These are phyloP conservation scores for Mycena pura DNA, from an alignment of 768 basidiomycete species.

Conservation along the genomic window DNA sequence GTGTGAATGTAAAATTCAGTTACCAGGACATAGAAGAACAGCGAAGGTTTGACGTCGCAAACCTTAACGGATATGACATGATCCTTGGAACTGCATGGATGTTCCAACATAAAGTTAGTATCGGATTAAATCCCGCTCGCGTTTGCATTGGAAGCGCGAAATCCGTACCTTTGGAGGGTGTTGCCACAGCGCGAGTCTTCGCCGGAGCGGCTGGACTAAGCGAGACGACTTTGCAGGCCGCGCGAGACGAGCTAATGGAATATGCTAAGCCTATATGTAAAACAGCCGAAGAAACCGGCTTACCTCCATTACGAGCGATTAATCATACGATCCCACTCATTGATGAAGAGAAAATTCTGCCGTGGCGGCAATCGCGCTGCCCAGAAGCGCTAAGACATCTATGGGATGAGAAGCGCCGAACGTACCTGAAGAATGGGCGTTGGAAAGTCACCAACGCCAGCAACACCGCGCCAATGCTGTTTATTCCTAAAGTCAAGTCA, in stretches of 20 bases:
- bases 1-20: conserved; percentile 28
- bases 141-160: conserved; percentile 12
- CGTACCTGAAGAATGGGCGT: neutral
- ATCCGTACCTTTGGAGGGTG: conserved; percentile 15
- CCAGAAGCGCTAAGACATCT: conserved; percentile 19
- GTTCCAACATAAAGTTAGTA: conserved; percentile 28
- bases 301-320: conserved; percentile 34
- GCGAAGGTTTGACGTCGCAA: conserved; percentile 34
- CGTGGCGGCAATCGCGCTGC: conserved; percentile 32
- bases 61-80: conserved; percentile 35
- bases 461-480: neutral
- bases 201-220: neutral
- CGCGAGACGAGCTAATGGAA: neutral
- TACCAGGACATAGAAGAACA: conserved; percentile 41
- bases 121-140: conserved; percentile 27
- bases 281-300: conserved; percentile 24
- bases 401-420: neutral
- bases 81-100: conserved; percentile 36
- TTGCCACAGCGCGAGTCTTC: neutral
- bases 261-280: conserved; percentile 27
- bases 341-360: conserved; percentile 29
- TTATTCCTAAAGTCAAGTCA: neutral
- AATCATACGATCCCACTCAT: conserved; percentile 36
- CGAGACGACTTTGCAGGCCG: neutral
- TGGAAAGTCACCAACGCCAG: neutral